These are phyloP conservation scores for Cichorium intybus DNA, from an alignment of 140 eudicot species.

Conservation along the genomic window DNA sequence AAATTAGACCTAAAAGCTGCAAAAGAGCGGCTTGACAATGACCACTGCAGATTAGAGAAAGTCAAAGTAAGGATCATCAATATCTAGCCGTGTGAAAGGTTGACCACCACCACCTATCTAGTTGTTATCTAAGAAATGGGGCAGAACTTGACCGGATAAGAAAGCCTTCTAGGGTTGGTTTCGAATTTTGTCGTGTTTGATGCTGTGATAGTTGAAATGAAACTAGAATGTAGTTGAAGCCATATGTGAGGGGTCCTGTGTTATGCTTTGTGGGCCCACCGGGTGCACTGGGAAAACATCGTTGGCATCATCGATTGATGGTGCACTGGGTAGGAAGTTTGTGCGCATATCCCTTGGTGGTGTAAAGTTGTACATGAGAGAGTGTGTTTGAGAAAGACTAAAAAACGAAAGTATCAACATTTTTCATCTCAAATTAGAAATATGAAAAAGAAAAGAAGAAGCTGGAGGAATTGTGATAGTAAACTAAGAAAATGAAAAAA, in stretches of 20 bases:
- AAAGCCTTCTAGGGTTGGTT: too few species aligned
- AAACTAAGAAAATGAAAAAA: too few species aligned
- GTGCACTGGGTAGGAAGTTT: slow-evolving; percentile 93
- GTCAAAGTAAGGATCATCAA: slow-evolving; percentile 93
- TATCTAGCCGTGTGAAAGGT: slow-evolving; percentile 99
- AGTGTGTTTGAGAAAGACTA: too few species aligned
- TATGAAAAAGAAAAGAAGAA: too few species aligned
- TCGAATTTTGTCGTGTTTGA: slow-evolving; percentile 3
- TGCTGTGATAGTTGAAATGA: neutral
- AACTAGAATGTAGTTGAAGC: slow-evolving; percentile 66
- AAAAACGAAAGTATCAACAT: too few species aligned
- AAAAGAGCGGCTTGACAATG: slow-evolving; percentile 87
- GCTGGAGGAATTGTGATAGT: too few species aligned
- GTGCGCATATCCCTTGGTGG: slow-evolving; percentile 95
- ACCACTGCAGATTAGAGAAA: slow-evolving; percentile 87
- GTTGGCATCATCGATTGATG: slow-evolving; percentile 91
- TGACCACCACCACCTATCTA: slow-evolving; percentile 23
- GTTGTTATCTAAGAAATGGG: too few species aligned
- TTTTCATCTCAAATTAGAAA: too few species aligned
- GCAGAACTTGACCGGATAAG: too few species aligned
- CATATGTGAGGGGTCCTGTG: slow-evolving; percentile 93
- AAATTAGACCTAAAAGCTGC: slow-evolving; percentile 92
- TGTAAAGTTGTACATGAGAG: too few species aligned
- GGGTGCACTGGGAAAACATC: slow-evolving; percentile 99
- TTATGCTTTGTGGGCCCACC: slow-evolving; percentile 99